Percentiles rank a stretch among this genome's conserved stretches.
Conservation (phyloP, 805 yeast species). For the Yamadazyma sp. region DNA sequence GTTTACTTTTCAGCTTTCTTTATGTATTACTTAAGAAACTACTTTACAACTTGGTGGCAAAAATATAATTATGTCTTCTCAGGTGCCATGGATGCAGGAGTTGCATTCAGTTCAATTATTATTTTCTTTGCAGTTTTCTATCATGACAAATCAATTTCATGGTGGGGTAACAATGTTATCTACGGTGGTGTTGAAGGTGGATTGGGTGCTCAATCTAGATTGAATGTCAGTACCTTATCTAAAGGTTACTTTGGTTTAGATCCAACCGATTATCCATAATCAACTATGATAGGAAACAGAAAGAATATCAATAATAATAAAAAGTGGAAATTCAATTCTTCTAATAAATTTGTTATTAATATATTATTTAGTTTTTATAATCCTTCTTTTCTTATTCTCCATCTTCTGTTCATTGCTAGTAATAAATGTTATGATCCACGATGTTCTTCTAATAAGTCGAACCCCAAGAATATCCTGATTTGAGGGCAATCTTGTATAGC, state of each 20-base stretch:
- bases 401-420: no score
- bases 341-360: no score
- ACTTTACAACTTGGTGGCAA: slow-evolving; percentile 31
- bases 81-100: slow-evolving; percentile 30
- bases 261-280: slow-evolving; percentile 14
- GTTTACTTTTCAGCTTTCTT: slow-evolving; percentile 23
- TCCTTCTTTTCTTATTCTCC: no score
- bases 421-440: no score
- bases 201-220: slow-evolving; percentile 14
- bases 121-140: slow-evolving; percentile 38
- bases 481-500: no score
- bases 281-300: no score
- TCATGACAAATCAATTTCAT: slow-evolving; percentile 23
- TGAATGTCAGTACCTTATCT: slow-evolving; percentile 13
- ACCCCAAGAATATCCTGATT: no score
- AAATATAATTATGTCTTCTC: slow-evolving; percentile 33
- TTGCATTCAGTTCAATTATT: slow-evolving; percentile 32
- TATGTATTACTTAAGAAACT: slow-evolving; percentile 27
- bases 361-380: no score
- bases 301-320: no score
- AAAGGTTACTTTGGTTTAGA: slow-evolving; percentile 35
- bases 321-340: no score
- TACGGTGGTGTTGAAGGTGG: slow-evolving; percentile 36
- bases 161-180: slow-evolving; percentile 30
- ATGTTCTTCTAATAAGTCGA: no score